These are phyloP conservation scores for Ambrosiella beaveri DNA, from an alignment of 2,329 filamentous ascomycete genomes.

Conservation along the genomic window DNA sequence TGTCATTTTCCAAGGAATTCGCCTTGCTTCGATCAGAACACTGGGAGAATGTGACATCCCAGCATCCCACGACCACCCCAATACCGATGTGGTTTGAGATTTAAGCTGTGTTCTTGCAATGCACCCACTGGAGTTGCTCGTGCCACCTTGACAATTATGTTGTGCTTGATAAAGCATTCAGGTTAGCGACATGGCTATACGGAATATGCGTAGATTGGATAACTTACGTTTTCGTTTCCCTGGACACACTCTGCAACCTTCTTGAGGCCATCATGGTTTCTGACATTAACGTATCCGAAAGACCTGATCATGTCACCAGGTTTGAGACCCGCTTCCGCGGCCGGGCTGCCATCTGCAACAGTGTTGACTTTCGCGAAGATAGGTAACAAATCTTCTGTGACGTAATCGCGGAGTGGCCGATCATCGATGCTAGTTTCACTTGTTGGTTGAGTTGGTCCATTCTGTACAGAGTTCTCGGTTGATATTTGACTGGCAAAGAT, in stretches of 20 bases:
- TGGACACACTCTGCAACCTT: constrained; percentile 83
- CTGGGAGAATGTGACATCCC: constrained; percentile 69
- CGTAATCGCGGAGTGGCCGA: constrained; percentile 9
- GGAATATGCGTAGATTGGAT: neutral
- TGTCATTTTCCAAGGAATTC: neutral
- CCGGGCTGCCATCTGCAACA: constrained; percentile 62
- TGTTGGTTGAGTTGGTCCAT: neutral
- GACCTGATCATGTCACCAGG: constrained; percentile 64
- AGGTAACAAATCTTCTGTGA: constrained; percentile 1
- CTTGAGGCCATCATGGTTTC: constrained; percentile 70
- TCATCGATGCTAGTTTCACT: neutral
- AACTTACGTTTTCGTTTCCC: constrained; percentile 71
- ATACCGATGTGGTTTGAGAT: constrained; percentile 55
- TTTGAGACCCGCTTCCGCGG: constrained; percentile 63
- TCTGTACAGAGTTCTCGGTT: neutral
- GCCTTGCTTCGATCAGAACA: neutral
- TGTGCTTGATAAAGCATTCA: constrained; percentile 31
- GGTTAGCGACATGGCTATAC: neutral
- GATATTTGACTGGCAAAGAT: constrained; percentile 49
- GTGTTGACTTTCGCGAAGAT: constrained; percentile 84
- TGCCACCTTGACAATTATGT: constrained; percentile 51
- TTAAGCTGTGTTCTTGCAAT: constrained; percentile 46
- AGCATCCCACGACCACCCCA: constrained; percentile 86
- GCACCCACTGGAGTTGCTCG: constrained; percentile 27
- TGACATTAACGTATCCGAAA: constrained; percentile 69